Evolutionary conservation across 1,284 basidiomycete species (phyloP), one percentile per base, ranked within the genome.

Genomic region (Takashimella koratensis): DNA sequence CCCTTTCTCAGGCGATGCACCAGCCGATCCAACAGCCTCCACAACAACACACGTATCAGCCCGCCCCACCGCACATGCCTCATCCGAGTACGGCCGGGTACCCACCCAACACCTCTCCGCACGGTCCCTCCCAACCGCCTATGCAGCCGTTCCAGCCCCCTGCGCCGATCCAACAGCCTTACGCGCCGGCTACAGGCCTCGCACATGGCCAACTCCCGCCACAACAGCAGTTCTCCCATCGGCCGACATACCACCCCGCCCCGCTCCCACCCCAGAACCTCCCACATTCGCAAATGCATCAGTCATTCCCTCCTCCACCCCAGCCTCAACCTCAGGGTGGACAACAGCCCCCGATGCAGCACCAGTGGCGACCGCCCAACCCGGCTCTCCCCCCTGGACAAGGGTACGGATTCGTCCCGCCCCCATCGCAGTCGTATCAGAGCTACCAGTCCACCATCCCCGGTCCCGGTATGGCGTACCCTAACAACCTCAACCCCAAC

Each of bases 191-290:
- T 45, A 5, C 43, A 44, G 6, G 36, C 40, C 36, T 24, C 30
- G 3, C 49, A 45, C 8, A 25, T 43, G 10, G 19, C 20, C 13
- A 43, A 43, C 25, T 39, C 41, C 43, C 10, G 44, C 44, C 5
- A 44, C 47, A 49, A 19, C 52, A 49, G 16, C n/a, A n/a, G n/a
- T n/a, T 27, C 20, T 11, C 5, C 24, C 22, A 45, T 26, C 44
- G 23, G 23, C 13, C 45, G 45, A 21, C 20, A 36, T 27, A 26
- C 27, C 45, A 4, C 12, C 13, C 39, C 40, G 20, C n/a, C 13
- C 47, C 16, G 16, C 19, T 16, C 47, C 11, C 8, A n/a, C 39
- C 13, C 4, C 47, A 49, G 40, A 19, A 5, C 3, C 23, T 36
- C 10, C 39, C 21, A 5, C 47, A 21, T 20, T 21, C 16, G n/a